Evolutionary conservation across 768 basidiomycete species (phyloP), one percentile per base, ranked within the genome.

Genomic region (Lyophyllum decastes): DNA sequence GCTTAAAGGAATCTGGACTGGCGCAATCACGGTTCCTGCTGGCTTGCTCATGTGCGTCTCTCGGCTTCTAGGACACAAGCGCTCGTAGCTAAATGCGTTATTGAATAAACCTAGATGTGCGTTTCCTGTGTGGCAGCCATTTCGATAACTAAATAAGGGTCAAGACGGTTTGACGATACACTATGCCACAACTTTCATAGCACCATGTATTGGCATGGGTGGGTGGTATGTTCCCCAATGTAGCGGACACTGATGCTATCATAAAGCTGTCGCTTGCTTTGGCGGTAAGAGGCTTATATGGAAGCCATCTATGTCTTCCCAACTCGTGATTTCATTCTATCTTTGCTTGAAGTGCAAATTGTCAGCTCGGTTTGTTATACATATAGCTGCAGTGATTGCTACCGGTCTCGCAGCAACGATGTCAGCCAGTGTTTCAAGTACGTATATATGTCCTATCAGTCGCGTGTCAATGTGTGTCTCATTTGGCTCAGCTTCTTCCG

Each of bases 181-280:
- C 51, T 74, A 68, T 52, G 60, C 67, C 2, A 69, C 64, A 19
- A 74, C 68, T 0, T 74, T 73, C 54, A 66, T 75, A 25, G 73
- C 74, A 0, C 74, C 74, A 2, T 75, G 73, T 51, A 72, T 76
- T 54, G 74, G 73, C 21, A 76, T 74, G 73, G 70, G 73, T 74
- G 52, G n/a, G 69, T 68, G 4, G 12, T 45, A 49, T 16, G 24
- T 24, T 40, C 22, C 10, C 16, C 7, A 3, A 35, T 40, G 41
- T 52, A 11, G n/a, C 33, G 21, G 1, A 27, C 25, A 8, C 11
- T 49, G 53, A 49, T 52, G 10, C 24, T 4, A 41, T 33, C 30
- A 11, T n/a, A n/a, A 33, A 76, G 74, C 73, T 5, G 51, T 74
- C 22, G 74, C 74, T 24, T 73, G 72, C 61, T 76, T 76, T 52